Evolutionary conservation across 164 flowering plant genomes (phyloP).

Genomic region (Malania oleifera): DNA sequence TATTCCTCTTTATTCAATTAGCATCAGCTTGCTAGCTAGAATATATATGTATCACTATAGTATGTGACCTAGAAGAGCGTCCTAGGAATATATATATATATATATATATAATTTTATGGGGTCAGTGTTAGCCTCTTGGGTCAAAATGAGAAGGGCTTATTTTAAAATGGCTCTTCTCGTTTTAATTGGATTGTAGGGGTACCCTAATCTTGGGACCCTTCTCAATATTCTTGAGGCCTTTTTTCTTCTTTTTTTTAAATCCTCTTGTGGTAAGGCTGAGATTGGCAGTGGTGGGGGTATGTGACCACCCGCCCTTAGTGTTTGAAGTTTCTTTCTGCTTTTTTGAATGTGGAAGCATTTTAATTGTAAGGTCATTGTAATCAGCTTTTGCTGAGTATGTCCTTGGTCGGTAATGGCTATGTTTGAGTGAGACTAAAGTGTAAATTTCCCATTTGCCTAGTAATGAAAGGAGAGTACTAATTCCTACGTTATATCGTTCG

Average conservation of each 20-base stretch:
- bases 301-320: conserved; percentile 31
- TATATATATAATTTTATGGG: conserved; percentile 1
- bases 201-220: not conserved
- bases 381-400: conserved; percentile 4
- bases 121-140: conserved; percentile 9
- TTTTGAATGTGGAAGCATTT: not conserved
- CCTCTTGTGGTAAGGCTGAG: conserved; percentile 7
- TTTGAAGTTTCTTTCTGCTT: not conserved
- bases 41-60: too few relatives aligned
- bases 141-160: conserved; percentile 1
- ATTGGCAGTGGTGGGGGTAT: conserved; percentile 34
- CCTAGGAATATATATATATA: not conserved
- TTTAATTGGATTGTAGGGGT: conserved; percentile 3
- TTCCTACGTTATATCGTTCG: too few relatives aligned
- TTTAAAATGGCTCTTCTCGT: conserved; percentile 3
- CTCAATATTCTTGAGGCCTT: not conserved
- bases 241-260: conserved; percentile 14
- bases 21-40: too few relatives aligned
- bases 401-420: not conserved
- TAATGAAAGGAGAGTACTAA: conserved; percentile 7
- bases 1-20: too few relatives aligned
- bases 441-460: conserved; percentile 8
- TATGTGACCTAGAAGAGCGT: not conserved
- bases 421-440: not conserved
- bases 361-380: conserved; percentile 8